phyloP scores from a whole-genome alignment of 306 rosid genomes.

The Prunus padus region DNA sequence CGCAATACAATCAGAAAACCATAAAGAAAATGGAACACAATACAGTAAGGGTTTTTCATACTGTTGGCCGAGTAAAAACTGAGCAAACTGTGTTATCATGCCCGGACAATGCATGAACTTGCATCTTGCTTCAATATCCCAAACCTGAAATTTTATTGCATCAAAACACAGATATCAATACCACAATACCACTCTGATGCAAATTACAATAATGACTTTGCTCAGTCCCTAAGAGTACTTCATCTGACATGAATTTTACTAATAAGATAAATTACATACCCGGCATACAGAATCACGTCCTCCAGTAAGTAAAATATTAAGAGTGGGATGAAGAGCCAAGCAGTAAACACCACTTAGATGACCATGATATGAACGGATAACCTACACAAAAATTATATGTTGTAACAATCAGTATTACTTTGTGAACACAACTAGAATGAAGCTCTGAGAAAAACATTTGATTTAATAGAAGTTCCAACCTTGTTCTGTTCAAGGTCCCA shows the following conservation, averaged over 20 bases:
- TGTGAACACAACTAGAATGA: slow-evolving; percentile 7
- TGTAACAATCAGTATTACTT: slow-evolving; percentile 15
- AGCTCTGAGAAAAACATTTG: slow-evolving; percentile 11
- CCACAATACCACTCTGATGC: slow-evolving; percentile 11
- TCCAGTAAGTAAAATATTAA: slow-evolving; percentile 88
- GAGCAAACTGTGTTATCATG: slow-evolving; percentile 98
- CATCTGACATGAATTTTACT: slow-evolving; percentile 12
- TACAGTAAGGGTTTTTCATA: slow-evolving; percentile 32
- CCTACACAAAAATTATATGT: slow-evolving; percentile 46
- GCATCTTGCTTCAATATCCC: slow-evolving; percentile 99
- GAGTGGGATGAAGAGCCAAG: slow-evolving; percentile 94
- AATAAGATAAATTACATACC: slow-evolving; percentile 50
- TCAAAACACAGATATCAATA: slow-evolving; percentile 17
- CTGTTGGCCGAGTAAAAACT: slow-evolving; percentile 88
- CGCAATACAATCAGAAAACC: background rate
- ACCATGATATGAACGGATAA: slow-evolving; percentile 92
- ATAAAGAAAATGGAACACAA: background rate
- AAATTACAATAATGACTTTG: slow-evolving; percentile 4
- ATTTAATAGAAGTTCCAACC: slow-evolving; percentile 38
- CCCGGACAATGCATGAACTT: slow-evolving; percentile 84
- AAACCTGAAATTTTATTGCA: slow-evolving; percentile 59
- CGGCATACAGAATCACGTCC: slow-evolving; percentile 99
- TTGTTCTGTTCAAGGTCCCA: slow-evolving; percentile 99
- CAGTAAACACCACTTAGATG: slow-evolving; percentile 99
- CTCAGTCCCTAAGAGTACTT: slow-evolving; percentile 4